These are phyloP conservation scores for Fusarium stilboides DNA, from an alignment of 2,329 filamentous ascomycete genomes.

Conservation along the genomic window DNA sequence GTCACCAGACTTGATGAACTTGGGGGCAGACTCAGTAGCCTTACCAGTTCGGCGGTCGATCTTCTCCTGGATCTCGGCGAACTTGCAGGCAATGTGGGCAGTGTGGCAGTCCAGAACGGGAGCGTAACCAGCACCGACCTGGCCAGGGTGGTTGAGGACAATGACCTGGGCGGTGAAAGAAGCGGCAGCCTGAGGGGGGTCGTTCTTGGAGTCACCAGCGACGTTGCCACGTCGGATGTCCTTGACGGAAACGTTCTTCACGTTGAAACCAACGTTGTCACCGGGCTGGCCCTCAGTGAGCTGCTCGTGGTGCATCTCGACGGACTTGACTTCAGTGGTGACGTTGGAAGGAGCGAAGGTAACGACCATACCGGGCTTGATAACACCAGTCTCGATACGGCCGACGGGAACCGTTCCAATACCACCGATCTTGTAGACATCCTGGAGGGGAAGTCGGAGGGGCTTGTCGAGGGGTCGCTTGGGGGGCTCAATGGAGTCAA, in stretches of 20 bases:
- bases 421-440: constrained; percentile 99
- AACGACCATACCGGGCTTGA: constrained; percentile 93
- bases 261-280: constrained; percentile 99
- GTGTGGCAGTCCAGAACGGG: constrained; percentile 99
- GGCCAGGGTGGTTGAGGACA: constrained; percentile 99
- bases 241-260: constrained; percentile 99
- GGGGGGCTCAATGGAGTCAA: constrained; percentile 94
- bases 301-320: constrained; percentile 99
- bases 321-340: constrained; percentile 99
- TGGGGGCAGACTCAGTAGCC: constrained; percentile 90
- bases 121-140: constrained; percentile 99
- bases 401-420: constrained; percentile 99
- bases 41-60: constrained; percentile 99
- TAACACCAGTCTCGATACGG: constrained; percentile 99
- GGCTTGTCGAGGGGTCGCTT: constrained; percentile 98
- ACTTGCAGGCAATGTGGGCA: constrained; percentile 99
- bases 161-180: constrained; percentile 99
- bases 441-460: constrained; percentile 99
- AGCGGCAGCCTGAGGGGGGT: constrained; percentile 89
- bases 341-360: constrained; percentile 99
- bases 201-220: constrained; percentile 99
- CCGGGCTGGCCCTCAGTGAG: constrained; percentile 93
- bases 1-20: constrained; percentile 99
- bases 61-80: constrained; percentile 99
- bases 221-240: constrained; percentile 99